Evolutionary conservation across 768 basidiomycete species (phyloP).

Genomic region (Tricholoma furcatifolium): DNA sequence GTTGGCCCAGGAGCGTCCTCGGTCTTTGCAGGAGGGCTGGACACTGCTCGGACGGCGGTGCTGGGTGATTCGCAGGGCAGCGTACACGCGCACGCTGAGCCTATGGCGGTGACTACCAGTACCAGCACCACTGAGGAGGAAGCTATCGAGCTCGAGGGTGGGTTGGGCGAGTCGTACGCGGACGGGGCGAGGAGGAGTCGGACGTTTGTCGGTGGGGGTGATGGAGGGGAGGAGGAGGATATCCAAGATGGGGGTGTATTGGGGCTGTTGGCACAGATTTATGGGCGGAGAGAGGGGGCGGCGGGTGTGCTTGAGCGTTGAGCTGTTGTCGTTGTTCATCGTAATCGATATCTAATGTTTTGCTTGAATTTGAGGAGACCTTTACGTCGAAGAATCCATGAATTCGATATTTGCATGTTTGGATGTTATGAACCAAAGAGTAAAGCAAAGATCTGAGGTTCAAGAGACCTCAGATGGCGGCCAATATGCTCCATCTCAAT

Average conservation of each 20-base stretch:
- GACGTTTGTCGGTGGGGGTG: constrained; percentile 37
- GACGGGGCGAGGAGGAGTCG: constrained; percentile 54
- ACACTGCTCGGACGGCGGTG: constrained; percentile 68
- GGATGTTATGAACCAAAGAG: too few species aligned
- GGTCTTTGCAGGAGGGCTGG: constrained; percentile 47
- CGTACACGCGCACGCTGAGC: constrained; percentile 19
- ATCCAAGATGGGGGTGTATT: constrained; percentile 82
- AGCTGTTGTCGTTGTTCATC: constrained; percentile 5
- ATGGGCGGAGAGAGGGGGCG: constrained; percentile 58
- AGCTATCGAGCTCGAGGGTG: constrained; percentile 51
- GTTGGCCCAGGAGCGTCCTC: constrained; percentile 35
- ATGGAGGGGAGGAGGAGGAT: constrained; percentile 64
- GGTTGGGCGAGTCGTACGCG: constrained; percentile 73
- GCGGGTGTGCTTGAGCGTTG: constrained; percentile 39
- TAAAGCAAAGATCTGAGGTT: too few species aligned
- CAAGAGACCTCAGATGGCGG: too few species aligned
- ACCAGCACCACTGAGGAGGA: constrained; percentile 46
- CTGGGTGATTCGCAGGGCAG: constrained; percentile 77
- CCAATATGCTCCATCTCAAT: too few species aligned
- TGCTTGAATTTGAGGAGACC: neutral
- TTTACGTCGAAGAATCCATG: too few species aligned
- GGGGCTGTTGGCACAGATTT: constrained; percentile 85
- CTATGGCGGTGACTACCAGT: constrained; percentile 2
- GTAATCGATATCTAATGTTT: constrained; percentile 4
- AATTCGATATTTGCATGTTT: too few species aligned